These are phyloP conservation scores for Pseudotsuga menziesii DNA, from an alignment of 75 land plant genomes.

Conservation along the genomic window DNA sequence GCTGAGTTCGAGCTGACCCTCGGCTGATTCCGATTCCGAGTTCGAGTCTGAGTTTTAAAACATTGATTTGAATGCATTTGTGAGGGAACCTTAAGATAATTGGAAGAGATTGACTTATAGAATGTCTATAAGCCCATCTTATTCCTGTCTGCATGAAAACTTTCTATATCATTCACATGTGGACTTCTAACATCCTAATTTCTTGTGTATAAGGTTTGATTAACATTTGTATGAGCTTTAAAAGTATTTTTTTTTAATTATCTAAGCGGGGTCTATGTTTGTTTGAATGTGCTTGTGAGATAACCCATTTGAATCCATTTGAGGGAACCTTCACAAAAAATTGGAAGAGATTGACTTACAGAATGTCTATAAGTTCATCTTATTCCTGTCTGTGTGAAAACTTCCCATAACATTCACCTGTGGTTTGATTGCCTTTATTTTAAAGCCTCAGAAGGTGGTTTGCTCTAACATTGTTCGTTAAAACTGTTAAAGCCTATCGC, in stretches of 20 bases:
- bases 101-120: not conserved
- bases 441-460: not conserved
- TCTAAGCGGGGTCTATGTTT: not conserved
- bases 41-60: too few species aligned
- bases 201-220: too few species aligned
- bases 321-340: not conserved
- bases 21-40: too few species aligned
- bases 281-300: not conserved
- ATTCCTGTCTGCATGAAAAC: not conserved
- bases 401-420: not conserved
- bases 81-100: not conserved
- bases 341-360: not conserved
- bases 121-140: not conserved
- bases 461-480: not conserved
- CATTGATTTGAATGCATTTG: not conserved
- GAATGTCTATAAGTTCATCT: not conserved
- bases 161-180: not conserved
- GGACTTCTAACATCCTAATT: not conserved
- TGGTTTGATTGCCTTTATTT: not conserved
- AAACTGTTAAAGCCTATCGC: not conserved
- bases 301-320: not conserved
- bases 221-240: not conserved
- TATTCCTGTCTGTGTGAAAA: not conserved
- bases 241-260: not conserved
- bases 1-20: too few species aligned